Evolutionary conservation across 768 basidiomycete genomes (phyloP).

Genomic region (Tubosaeta sp.): DNA sequence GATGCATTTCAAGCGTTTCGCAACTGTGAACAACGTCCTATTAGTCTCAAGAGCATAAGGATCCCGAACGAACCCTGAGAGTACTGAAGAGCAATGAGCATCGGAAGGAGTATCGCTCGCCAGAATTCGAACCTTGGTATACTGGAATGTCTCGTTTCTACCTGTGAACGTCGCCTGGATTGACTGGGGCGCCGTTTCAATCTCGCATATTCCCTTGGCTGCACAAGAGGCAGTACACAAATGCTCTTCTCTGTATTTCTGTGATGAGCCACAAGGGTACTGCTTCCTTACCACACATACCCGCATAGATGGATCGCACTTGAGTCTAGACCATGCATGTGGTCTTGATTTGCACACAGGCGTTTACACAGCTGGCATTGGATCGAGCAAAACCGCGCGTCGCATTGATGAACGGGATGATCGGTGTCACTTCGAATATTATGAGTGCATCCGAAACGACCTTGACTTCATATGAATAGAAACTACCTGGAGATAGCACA

Average conservation of each 20-base stretch:
- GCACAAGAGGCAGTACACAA: conserved; percentile 42
- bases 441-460: neutral
- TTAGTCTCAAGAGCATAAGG: neutral
- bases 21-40: conserved; percentile 28
- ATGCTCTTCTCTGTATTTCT: conserved; percentile 46
- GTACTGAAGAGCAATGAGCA: conserved; percentile 34
- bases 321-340: no score
- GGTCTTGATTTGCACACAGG: conserved; percentile 36
- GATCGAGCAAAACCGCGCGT: conserved; percentile 49
- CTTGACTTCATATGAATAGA: neutral
- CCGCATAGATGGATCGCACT: no score
- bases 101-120: neutral
- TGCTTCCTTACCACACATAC: neutral
- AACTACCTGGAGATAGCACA: conserved; percentile 42
- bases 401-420: conserved; percentile 48
- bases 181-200: conserved; percentile 34
- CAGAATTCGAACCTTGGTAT: conserved; percentile 47
- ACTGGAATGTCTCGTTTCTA: conserved; percentile 56
- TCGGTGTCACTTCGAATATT: conserved; percentile 36
- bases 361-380: conserved; percentile 53
- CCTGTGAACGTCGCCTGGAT: conserved; percentile 62
- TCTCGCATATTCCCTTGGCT: conserved; percentile 44
- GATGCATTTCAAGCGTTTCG: conserved; percentile 48
- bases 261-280: neutral
- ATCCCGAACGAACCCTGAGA: conserved; percentile 40